Percentiles rank a stretch among this genome's conserved stretches.
Evolutionary conservation across 116 monocot genomes (phyloP).

Genomic region (Papilionanthe hybrid): DNA sequence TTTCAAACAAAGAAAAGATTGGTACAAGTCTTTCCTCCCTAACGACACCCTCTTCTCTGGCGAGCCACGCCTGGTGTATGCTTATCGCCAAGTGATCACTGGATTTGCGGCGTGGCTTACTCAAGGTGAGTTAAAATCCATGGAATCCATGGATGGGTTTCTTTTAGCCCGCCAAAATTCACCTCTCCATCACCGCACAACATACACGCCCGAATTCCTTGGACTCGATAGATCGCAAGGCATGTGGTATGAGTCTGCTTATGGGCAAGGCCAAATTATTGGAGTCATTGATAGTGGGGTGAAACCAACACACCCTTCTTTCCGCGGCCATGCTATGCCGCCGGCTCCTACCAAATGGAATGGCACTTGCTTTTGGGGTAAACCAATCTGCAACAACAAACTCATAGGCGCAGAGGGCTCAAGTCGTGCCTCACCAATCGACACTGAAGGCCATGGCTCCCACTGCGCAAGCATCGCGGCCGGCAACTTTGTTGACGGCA

Average conservation of each 20-base stretch:
- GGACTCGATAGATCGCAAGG: neutral
- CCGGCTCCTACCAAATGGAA: conserved; percentile 7
- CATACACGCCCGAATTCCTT: conserved; percentile 17
- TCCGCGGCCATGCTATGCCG: neutral
- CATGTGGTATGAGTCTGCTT: neutral
- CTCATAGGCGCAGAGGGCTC: conserved; percentile 1
- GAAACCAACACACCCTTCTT: neutral
- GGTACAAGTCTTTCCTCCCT: conserved; percentile 23
- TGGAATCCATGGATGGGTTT: conserved; percentile 14
- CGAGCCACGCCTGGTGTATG: conserved; percentile 17
- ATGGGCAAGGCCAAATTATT: conserved; percentile 5
- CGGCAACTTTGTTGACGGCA: conserved; percentile 28
- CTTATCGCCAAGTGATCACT: conserved; percentile 16
- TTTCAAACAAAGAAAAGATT: conserved; percentile 14
- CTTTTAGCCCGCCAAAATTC: neutral
- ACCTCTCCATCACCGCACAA: conserved; percentile 1
- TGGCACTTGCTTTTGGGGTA: neutral
- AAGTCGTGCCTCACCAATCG: neutral
- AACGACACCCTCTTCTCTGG: conserved; percentile 12
- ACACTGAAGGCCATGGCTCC: conserved; percentile 24
- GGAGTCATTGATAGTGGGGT: conserved; percentile 17
- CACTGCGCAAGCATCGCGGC: conserved; percentile 34
- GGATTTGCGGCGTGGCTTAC: conserved; percentile 26
- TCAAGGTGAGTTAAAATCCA: neutral
- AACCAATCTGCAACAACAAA: conserved; percentile 12